Evolutionary conservation across 2,329 filamentous ascomycete genomes (phyloP), one percentile per base, ranked within the genome.

Genomic region (Fusarium devonianum): DNA sequence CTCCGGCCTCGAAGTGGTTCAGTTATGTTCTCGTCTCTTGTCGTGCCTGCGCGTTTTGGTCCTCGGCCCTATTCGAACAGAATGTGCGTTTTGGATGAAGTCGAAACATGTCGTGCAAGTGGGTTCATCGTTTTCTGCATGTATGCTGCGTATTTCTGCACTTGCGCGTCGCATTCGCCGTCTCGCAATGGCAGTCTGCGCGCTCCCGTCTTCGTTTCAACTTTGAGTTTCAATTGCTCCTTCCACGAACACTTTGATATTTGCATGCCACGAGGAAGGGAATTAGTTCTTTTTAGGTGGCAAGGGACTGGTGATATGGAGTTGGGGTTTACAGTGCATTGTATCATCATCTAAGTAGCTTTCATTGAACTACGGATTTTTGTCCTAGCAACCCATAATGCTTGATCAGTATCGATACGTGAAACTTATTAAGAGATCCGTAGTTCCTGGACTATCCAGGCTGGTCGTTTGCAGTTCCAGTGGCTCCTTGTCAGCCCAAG

Each of bases 111-210:
- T 56, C 46, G 56, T 59, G 56, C 56, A 59, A 59, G 39, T 59
- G 55, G 55, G 56, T 33, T 59, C 45, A 30, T 47, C 38, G 26
- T 59, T 59, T 58, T n/a, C 55, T 59, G 56, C 52, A 59, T 52
- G 45, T 58, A 33, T 56, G 50, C 42, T 48, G 41, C 52, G 40
- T 37, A 41, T 33, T n/a, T 50, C 22, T 39, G 35, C 38, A 11
- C 30, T 19, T 43, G 29, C 32, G 25, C 30, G 17, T 42, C 39
- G 36, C 44, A 21, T 42, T 35, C 18, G 16, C 23, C 23, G n/a
- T 37, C 35, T 40, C 30, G 35, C 44, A 28, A 35, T 41, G 17
- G n/a, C 23, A 42, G 39, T 43, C 32, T 35, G 30, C 56, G 21
- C 30, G 21, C 34, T 41, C 51, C 42, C 35, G 29, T 49, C 56